phyloP scores from a whole-genome alignment of 192 early-diverging fungal species.

The Backusella luteola region DNA sequence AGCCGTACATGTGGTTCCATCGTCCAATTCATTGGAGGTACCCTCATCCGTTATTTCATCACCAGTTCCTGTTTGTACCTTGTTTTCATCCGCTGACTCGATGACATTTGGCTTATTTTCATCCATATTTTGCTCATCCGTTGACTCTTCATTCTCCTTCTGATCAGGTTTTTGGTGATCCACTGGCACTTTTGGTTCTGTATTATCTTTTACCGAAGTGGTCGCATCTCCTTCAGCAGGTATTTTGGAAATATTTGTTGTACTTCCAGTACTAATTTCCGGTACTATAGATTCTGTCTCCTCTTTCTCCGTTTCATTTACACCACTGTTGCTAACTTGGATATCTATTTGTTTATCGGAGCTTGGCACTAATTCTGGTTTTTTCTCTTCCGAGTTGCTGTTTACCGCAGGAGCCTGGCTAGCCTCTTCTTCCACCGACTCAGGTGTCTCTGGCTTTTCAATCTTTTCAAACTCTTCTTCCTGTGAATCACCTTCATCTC shows the following conservation, averaged over 20 bases:
- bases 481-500: neutral
- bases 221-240: neutral
- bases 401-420: neutral
- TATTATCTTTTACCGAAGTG: neutral
- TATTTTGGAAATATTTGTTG: neutral
- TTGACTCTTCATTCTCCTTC: neutral
- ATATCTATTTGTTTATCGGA: neutral
- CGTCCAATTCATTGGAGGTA: neutral
- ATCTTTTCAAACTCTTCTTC: neutral
- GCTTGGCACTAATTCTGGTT: neutral
- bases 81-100: neutral
- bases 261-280: neutral
- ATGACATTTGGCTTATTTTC: neutral
- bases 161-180: neutral
- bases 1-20: neutral
- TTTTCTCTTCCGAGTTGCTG: neutral
- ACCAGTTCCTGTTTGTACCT: neutral
- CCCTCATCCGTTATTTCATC: neutral
- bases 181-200: neutral
- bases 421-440: neutral
- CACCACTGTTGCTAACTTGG: too few species aligned
- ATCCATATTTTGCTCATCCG: neutral
- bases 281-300: neutral
- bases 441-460: neutral
- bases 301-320: neutral